Evolutionary conservation across 768 basidiomycete species (phyloP), one percentile per base, ranked within the genome.

Genomic region (Gautieria morchelliformis): DNA sequence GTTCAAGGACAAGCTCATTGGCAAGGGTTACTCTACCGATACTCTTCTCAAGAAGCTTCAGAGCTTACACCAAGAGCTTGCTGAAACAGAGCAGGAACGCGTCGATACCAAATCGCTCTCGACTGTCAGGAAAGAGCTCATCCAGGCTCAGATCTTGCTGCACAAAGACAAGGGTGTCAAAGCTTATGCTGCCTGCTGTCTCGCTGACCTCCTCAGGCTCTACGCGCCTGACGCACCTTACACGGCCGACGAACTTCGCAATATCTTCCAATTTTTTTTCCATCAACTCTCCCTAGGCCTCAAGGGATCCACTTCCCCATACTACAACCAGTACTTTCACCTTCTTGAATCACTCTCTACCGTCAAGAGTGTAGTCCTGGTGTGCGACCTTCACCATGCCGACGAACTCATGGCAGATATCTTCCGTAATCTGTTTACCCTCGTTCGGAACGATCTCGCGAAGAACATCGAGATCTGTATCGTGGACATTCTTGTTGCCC

Each of bases 211-310:
- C 54, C 83, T 99, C 59, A 74, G 93, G 44, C 79, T 98, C 40
- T 97, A 92, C 68, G 96, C 96, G 1, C 96, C 96, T 1, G 93
- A 98, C 69, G 94, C 96, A 22, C 96, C 96, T 12, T 98, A 95
- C 68, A 94, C 86, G 14, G 84, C 86, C 51, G 71, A 78, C 49
- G 90, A 97, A 68, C 82, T 98, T 37, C 79, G 89, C 75, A 93
- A 96, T 70, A 94, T 98, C 67, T 99, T 99, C 71, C 84, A 93
- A 64, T 98, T 99, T 77, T 91, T 98, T 79, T 84, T 93, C 67
- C 76, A 83, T 37, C 95, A 96, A 68, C 83, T 99, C 57, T 73
- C 78, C 2, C 76, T 75, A 1, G 85, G 85, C 1, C 82, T 93
- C 65, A 86, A 85, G 61, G 81, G 84, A 40, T 73, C 83, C 0